A percentile compares a stretch with the other conserved stretches of the same genome.
Conservation (phyloP, 2,329 filamentous ascomycete species). For the Camillea tinctor region DNA sequence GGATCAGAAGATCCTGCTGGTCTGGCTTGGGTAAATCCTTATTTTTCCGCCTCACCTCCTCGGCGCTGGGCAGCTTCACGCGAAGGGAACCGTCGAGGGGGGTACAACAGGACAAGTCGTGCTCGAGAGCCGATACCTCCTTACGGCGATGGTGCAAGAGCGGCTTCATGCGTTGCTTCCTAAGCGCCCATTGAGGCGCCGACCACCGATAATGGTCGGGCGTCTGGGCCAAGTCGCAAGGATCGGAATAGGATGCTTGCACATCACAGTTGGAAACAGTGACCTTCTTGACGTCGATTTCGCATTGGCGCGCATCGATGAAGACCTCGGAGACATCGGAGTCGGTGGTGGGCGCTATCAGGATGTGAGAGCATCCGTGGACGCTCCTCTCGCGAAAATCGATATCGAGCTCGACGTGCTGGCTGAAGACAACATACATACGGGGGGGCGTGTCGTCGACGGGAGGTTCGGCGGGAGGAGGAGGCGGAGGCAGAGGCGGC, state of each 20-base stretch:
- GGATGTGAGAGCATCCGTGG: conserved; percentile 78
- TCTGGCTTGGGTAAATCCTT: conserved; percentile 36
- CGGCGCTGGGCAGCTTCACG: conserved; percentile 38
- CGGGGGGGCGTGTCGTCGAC: conserved; percentile 34
- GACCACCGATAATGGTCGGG: conserved; percentile 61
- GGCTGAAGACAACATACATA: conserved; percentile 64
- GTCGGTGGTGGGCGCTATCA: conserved; percentile 63
- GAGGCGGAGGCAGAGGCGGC: conserved; percentile 21
- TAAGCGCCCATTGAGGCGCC: conserved; percentile 73
- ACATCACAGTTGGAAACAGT: conserved; percentile 48
- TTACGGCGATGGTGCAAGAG: conserved; percentile 50
- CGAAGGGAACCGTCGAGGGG: conserved; percentile 54
- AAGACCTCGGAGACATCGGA: conserved; percentile 57
- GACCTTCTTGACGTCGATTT: conserved; percentile 54
- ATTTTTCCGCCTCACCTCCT: conserved; percentile 33
- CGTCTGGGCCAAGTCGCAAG: conserved; percentile 64
- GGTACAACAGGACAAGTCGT: conserved; percentile 55
- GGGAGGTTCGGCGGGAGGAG: conserved; percentile 31
- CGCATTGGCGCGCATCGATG: conserved; percentile 62
- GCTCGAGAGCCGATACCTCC: conserved; percentile 55
- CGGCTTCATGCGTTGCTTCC: conserved; percentile 63
- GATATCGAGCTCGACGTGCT: conserved; percentile 86
- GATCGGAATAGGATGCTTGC: conserved; percentile 56
- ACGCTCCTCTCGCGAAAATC: conserved; percentile 76
- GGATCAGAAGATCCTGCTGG: conserved; percentile 35